Evolutionary conservation across 768 basidiomycete species (phyloP).

Genomic region (Kwoniella heveanensis): DNA sequence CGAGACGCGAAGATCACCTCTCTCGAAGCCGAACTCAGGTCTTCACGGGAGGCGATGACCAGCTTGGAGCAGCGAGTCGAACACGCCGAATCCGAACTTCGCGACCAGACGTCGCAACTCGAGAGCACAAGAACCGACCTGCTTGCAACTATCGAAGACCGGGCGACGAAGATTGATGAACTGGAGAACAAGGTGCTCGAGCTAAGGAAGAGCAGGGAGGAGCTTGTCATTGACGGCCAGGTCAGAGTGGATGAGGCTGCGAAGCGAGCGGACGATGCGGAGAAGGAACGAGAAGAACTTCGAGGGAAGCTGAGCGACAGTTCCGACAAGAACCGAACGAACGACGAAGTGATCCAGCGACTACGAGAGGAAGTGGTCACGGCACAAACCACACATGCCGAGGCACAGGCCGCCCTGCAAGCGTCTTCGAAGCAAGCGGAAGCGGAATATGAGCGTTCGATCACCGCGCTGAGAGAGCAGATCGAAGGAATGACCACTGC

Average conservation of each 20-base stretch:
- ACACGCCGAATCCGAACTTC: slow-evolving; percentile 17
- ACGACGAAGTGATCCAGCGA: background rate
- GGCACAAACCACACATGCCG: background rate
- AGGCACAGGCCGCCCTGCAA: background rate
- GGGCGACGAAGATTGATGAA: slow-evolving; percentile 34
- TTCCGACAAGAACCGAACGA: background rate
- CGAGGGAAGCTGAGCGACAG: background rate
- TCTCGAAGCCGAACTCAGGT: slow-evolving; percentile 9
- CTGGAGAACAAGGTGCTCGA: slow-evolving; percentile 43
- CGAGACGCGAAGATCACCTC: slow-evolving; percentile 5
- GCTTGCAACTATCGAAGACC: slow-evolving; percentile 32
- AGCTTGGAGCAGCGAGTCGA: slow-evolving; percentile 9
- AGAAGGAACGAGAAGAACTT: slow-evolving; percentile 9
- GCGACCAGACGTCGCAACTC: slow-evolving; percentile 32
- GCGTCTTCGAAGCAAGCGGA: background rate
- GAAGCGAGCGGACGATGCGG: slow-evolving; percentile 4
- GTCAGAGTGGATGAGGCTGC: slow-evolving; percentile 24
- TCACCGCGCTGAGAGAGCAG: slow-evolving; percentile 11
- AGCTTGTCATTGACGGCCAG: slow-evolving; percentile 44
- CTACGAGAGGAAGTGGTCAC: slow-evolving; percentile 1
- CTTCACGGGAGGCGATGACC: slow-evolving; percentile 8
- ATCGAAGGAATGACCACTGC: background rate
- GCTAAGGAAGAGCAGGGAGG: slow-evolving; percentile 39
- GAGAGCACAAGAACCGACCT: slow-evolving; percentile 36
- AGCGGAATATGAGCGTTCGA: background rate